Evolutionary conservation across 202 grass and related monocot species (phyloP).

Genomic region (Schoenoplectus triqueter): DNA sequence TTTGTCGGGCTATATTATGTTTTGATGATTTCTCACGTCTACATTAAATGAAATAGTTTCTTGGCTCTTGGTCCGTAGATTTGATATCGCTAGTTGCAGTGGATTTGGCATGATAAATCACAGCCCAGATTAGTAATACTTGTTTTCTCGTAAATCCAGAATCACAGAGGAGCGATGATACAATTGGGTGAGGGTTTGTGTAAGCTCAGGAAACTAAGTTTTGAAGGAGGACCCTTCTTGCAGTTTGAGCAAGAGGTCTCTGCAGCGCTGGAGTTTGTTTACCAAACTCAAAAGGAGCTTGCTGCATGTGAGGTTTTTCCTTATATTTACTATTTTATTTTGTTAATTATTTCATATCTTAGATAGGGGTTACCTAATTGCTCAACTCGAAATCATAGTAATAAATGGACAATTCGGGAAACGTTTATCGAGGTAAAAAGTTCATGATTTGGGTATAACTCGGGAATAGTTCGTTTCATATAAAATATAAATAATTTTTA

Average conservation of each 20-base stretch:
- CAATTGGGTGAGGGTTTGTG: slow-evolving; percentile 88
- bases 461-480: too few relatives aligned
- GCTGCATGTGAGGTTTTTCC: slow-evolving; percentile 62
- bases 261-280: slow-evolving; percentile 66
- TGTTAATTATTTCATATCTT: not conserved
- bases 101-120: not conserved
- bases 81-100: not conserved
- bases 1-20: not conserved
- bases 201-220: slow-evolving; percentile 74
- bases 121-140: not conserved
- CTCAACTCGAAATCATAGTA: not conserved
- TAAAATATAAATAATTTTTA: too few relatives aligned
- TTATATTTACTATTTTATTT: not conserved
- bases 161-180: slow-evolving; percentile 90
- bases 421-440: too few relatives aligned
- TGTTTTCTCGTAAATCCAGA: slow-evolving; percentile 39
- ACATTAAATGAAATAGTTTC: not conserved
- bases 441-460: too few relatives aligned
- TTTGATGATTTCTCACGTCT: not conserved
- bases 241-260: slow-evolving; percentile 66
- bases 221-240: slow-evolving; percentile 51
- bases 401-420: not conserved
- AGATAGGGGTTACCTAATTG: not conserved
- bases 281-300: slow-evolving; percentile 90
- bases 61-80: not conserved